phyloP scores from a whole-genome alignment of 2,329 filamentous ascomycete species.

The Epichloe glyceriae region DNA sequence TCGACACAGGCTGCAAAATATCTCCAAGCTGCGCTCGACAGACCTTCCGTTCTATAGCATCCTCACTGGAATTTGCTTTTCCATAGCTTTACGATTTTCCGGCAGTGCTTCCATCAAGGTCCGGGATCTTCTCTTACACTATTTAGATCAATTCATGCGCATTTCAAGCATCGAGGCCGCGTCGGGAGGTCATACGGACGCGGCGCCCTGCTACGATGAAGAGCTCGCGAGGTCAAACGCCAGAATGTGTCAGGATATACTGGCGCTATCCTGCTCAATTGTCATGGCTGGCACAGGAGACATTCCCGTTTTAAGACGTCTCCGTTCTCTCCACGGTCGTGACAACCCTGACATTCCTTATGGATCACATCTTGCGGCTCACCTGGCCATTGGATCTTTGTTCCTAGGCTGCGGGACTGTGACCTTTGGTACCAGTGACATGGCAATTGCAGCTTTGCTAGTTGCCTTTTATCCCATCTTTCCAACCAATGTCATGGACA shows the following conservation, averaged over 20 bases:
- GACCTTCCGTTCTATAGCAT: constrained; percentile 93
- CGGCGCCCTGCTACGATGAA: constrained; percentile 55
- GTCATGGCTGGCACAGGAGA: constrained; percentile 97
- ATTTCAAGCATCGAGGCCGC: constrained; percentile 47
- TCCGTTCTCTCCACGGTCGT: constrained; percentile 78
- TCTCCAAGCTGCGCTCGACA: constrained; percentile 56
- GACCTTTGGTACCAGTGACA: constrained; percentile 78
- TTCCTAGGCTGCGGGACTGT: constrained; percentile 89
- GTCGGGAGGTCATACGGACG: constrained; percentile 16
- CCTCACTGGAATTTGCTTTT: constrained; percentile 75
- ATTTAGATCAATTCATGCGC: constrained; percentile 76
- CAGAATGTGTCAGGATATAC: constrained; percentile 79
- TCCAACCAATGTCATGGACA: constrained; percentile 80
- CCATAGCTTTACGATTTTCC: constrained; percentile 59
- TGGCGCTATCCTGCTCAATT: constrained; percentile 69
- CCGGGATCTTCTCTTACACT: constrained; percentile 69
- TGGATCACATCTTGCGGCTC: constrained; percentile 83
- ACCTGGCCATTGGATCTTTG: constrained; percentile 79
- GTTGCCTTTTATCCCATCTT: constrained; percentile 92
- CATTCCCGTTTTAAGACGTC: constrained; percentile 66
- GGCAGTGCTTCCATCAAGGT: constrained; percentile 58
- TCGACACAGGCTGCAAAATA: constrained; percentile 45
- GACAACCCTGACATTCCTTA: constrained; percentile 77
- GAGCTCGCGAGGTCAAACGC: constrained; percentile 73
- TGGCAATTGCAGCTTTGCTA: constrained; percentile 74